Conservation (phyloP, 768 basidiomycete species). For the Boletus fagicola region DNA sequence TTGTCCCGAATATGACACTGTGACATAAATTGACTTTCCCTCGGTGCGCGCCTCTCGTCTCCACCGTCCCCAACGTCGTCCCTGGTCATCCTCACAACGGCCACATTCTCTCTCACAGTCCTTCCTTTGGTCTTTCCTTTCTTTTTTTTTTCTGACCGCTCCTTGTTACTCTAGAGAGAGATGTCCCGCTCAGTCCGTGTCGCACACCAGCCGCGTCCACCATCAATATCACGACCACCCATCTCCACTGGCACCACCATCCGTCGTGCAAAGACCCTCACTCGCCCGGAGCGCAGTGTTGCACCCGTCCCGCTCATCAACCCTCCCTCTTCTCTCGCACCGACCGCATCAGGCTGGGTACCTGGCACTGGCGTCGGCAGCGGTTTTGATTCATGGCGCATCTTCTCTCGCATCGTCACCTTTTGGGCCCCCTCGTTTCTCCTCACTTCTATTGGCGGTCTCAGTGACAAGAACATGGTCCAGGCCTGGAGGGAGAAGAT, state of each 20-base stretch:
- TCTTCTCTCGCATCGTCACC: conserved; percentile 76
- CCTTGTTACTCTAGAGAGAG: neutral
- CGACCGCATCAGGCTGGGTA: conserved; percentile 39
- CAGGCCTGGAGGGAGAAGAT: conserved; percentile 99
- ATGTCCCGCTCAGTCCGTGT: conserved; percentile 29
- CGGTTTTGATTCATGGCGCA: conserved; percentile 66
- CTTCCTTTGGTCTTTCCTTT: neutral
- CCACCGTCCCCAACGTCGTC: neutral
- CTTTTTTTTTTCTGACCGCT: neutral
- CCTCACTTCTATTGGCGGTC: conserved; percentile 69
- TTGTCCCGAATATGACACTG: neutral
- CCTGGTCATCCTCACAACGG: neutral
- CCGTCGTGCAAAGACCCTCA: conserved; percentile 92
- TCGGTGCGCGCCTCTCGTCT: neutral
- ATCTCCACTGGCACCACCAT: conserved; percentile 55
- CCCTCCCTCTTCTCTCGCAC: conserved; percentile 53
- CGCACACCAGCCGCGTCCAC: conserved; percentile 25
- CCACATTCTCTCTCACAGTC: neutral
- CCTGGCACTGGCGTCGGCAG: conserved; percentile 29
- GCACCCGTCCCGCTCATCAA: conserved; percentile 94
- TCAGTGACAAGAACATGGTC: conserved; percentile 71
- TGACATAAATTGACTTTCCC: neutral
- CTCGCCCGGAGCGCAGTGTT: conserved; percentile 91
- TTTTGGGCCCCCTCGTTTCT: conserved; percentile 89
- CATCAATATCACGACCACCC: conserved; percentile 42